phyloP scores from a whole-genome alignment of 495 filamentous ascomycete species.

The Bacidia rubella region DNA sequence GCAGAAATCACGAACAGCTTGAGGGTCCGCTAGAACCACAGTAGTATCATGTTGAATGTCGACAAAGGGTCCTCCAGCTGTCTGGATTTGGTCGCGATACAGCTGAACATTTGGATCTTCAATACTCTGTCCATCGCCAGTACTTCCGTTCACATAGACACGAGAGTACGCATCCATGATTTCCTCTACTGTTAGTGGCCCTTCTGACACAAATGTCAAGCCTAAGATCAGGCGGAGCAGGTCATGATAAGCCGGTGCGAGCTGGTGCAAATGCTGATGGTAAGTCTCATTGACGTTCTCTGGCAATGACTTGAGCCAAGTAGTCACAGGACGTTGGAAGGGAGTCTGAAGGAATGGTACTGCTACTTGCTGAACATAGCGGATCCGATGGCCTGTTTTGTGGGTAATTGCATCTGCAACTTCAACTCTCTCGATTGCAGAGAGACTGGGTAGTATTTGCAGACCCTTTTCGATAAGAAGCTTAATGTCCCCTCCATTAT shows the following conservation, averaged over 20 bases:
- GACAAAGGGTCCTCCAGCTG: conserved; percentile 6
- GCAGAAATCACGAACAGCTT: neutral
- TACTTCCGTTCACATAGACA: conserved; percentile 1
- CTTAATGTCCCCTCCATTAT: neutral
- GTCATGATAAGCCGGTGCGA: conserved; percentile 3
- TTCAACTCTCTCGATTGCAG: neutral
- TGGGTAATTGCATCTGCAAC: conserved; percentile 3
- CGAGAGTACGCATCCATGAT: conserved; percentile 9
- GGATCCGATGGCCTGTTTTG: conserved; percentile 7
- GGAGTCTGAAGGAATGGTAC: conserved; percentile 6
- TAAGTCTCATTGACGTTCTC: conserved; percentile 9
- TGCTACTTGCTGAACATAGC: conserved; percentile 9
- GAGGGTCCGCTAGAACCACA: neutral
- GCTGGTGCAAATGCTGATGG: conserved; percentile 7
- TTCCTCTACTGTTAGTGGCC: conserved; percentile 1
- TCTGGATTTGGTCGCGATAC: conserved; percentile 7
- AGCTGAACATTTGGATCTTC: neutral
- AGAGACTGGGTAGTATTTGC: neutral
- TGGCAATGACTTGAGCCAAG: conserved; percentile 1
- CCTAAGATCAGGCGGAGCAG: conserved; percentile 1
- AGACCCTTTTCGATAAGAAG: neutral
- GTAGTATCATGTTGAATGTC: conserved; percentile 3
- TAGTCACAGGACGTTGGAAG: conserved; percentile 3
- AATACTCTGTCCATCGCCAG: neutral
- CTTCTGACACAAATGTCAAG: conserved; percentile 3